These are phyloP conservation scores for Nakazawaea pomicola DNA, from an alignment of 805 yeast species.

Conservation along the genomic window DNA sequence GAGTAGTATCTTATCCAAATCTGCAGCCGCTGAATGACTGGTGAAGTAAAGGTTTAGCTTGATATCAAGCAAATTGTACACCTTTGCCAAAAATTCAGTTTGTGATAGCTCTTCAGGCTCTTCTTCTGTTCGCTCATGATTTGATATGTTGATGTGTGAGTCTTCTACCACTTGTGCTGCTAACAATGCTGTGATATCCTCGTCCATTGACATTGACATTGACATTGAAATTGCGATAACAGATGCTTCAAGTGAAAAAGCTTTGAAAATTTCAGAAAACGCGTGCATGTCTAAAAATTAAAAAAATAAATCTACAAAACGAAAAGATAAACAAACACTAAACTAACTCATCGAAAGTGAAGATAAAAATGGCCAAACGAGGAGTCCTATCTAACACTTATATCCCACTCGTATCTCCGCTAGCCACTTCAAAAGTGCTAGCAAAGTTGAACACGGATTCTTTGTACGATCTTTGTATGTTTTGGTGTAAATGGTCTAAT, in stretches of 20 bases:
- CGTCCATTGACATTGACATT: not conserved
- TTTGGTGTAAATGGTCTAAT: constrained; percentile 27
- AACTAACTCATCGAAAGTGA: not conserved
- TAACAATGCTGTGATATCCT: not conserved
- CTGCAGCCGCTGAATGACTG: constrained; percentile 7
- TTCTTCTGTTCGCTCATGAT: not conserved
- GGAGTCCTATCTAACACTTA: constrained; percentile 30
- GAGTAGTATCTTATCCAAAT: constrained; percentile 5
- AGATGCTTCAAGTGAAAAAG: not conserved
- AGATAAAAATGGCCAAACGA: constrained; percentile 3
- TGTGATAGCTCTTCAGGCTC: not conserved
- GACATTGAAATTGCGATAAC: not conserved
- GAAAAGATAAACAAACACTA: not conserved
- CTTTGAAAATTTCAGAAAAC: too few relatives aligned
- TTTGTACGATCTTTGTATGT: constrained; percentile 23
- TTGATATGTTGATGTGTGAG: not conserved
- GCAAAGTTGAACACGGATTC: constrained; percentile 23
- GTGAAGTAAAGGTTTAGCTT: constrained; percentile 8
- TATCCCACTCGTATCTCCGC: constrained; percentile 24
- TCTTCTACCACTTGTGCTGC: not conserved
- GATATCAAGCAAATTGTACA: constrained; percentile 4
- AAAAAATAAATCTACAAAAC: not conserved
- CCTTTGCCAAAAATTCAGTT: constrained; percentile 1
- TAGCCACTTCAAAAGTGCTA: constrained; percentile 20
- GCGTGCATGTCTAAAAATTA: not conserved